A percentile compares a stretch with the other conserved stretches of the same genome.
Conservation (phyloP, 257 asterid genomes). For the Nicotiana tabacum region DNA sequence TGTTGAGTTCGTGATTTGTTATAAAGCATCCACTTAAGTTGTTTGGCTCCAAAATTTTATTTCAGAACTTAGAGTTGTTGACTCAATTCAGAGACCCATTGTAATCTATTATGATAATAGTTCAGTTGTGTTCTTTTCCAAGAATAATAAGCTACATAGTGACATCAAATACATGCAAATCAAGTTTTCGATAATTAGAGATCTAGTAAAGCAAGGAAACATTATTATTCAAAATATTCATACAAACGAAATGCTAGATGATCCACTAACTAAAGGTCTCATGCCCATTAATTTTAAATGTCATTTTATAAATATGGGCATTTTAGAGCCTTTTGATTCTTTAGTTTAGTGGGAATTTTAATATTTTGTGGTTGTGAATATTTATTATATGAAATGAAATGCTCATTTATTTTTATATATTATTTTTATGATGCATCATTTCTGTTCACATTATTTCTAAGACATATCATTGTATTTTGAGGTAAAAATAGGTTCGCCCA, state of each 20-base stretch:
- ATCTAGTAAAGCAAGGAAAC: too few species aligned
- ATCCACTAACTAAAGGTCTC: background rate
- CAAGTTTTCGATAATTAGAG: too few species aligned
- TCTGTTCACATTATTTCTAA: background rate
- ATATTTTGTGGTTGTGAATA: too few species aligned
- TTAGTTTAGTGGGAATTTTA: background rate
- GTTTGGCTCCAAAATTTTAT: background rate
- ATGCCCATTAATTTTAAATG: background rate
- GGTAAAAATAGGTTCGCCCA: background rate
- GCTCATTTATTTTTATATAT: background rate
- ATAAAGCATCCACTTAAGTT: background rate
- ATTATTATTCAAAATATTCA: too few species aligned
- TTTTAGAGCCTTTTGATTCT: too few species aligned
- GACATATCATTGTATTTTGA: background rate
- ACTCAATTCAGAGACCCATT: too few species aligned
- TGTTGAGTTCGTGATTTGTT: background rate
- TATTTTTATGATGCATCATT: background rate
- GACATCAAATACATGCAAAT: background rate
- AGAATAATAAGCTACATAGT: background rate
- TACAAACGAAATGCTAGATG: too few species aligned
- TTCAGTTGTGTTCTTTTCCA: background rate
- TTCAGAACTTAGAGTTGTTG: background rate
- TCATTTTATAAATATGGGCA: background rate
- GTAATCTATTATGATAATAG: too few species aligned
- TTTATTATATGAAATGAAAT: too few species aligned